A percentile compares a stretch with the other conserved stretches of the same genome.
Conservation (phyloP, 2,329 filamentous ascomycete species). For the Aspergillus luchuensis region DNA sequence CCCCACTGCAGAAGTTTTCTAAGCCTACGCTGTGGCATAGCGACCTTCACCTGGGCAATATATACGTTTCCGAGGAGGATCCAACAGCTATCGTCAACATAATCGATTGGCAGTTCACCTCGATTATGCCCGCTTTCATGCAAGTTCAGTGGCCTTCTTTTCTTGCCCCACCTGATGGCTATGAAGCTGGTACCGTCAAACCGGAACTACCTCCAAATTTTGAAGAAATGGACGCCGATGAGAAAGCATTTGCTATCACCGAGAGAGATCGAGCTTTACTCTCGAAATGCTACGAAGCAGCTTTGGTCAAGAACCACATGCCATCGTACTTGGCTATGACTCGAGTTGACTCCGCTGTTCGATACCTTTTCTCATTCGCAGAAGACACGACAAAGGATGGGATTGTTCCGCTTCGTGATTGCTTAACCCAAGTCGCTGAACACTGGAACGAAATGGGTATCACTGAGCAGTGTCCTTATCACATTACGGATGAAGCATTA, state of each 20-base stretch:
- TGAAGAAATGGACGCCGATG: conserved; percentile 21
- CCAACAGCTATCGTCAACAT: conserved; percentile 20
- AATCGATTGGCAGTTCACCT: conserved; percentile 26
- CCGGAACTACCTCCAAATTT: conserved; percentile 24
- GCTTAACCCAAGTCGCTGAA: conserved; percentile 11
- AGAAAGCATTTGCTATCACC: conserved; percentile 20
- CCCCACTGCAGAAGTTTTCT: conserved; percentile 5
- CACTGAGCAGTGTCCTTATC: conserved; percentile 6
- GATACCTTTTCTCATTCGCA: conserved; percentile 10
- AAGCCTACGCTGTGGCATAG: conserved; percentile 22
- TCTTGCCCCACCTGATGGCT: conserved; percentile 20
- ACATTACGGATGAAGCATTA: conserved; percentile 11
- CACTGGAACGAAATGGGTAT: conserved; percentile 13
- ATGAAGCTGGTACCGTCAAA: conserved; percentile 20
- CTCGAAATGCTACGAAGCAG: conserved; percentile 26
- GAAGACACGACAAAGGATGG: conserved; percentile 17
- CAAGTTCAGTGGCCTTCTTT: conserved; percentile 22
- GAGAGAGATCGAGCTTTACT: conserved; percentile 22
- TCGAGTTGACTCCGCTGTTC: conserved; percentile 7
- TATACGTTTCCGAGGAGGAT: conserved; percentile 24
- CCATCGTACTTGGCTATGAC: conserved; percentile 18
- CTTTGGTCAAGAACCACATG: conserved; percentile 20
- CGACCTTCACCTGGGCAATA: conserved; percentile 27
- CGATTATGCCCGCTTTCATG: conserved; percentile 24
- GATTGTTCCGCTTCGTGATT: conserved; percentile 21